A percentile compares a stretch with the other conserved stretches of the same genome.
Evolutionary conservation across 2,329 filamentous ascomycete genomes (phyloP).

Genomic region (Chalaropsis ovoidea): DNA sequence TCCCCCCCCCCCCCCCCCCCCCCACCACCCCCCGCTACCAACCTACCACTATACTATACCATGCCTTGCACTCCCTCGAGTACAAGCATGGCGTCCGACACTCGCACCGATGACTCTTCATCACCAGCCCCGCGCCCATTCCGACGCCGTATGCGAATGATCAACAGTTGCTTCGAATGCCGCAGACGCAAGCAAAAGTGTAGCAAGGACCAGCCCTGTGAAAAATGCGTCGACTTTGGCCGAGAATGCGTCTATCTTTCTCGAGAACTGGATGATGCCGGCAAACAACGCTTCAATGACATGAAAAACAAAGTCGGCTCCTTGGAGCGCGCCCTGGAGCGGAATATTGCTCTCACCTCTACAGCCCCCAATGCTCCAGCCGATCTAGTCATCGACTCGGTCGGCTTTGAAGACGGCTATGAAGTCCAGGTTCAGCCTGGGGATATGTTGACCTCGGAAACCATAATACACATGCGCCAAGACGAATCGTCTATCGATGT

Average conservation of each 20-base stretch:
- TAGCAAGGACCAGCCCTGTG: conserved; percentile 62
- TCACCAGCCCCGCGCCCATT: conserved; percentile 33
- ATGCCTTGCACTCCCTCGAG: neutral
- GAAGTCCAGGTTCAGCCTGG: conserved; percentile 51
- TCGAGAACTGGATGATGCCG: conserved; percentile 56
- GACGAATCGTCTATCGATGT: conserved; percentile 51
- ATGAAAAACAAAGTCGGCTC: conserved; percentile 71
- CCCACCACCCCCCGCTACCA: too few relatives aligned
- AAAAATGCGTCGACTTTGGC: conserved; percentile 50
- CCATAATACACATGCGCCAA: conserved; percentile 37
- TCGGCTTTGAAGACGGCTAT: conserved; percentile 50
- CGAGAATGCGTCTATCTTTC: conserved; percentile 55
- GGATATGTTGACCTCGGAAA: conserved; percentile 45
- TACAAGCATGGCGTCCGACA: neutral
- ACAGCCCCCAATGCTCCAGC: conserved; percentile 28
- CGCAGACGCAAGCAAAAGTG: conserved; percentile 69
- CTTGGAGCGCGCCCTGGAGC: conserved; percentile 58
- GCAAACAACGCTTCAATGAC: conserved; percentile 59
- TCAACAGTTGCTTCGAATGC: conserved; percentile 60
- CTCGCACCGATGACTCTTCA: neutral
- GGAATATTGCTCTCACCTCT: conserved; percentile 47
- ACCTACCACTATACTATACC: neutral
- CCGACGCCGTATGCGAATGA: conserved; percentile 53
- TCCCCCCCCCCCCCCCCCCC: neutral
- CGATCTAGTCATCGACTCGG: conserved; percentile 38